phyloP scores from a whole-genome alignment of 305 asterid species.

The Galium porrigens region DNA sequence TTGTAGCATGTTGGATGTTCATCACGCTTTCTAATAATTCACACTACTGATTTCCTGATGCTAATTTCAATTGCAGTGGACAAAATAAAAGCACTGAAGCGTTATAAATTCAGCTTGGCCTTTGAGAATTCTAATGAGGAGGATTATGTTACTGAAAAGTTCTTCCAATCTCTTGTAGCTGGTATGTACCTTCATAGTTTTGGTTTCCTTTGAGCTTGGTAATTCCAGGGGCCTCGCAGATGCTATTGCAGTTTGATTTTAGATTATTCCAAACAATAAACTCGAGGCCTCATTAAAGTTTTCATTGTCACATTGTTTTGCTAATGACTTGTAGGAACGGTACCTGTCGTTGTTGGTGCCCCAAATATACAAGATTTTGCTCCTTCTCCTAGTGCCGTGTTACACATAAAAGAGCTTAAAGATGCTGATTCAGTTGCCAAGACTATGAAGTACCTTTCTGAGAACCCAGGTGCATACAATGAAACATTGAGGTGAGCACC shows the following conservation, averaged over 20 bases:
- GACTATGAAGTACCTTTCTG: constrained; percentile 64
- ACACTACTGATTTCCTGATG: not conserved
- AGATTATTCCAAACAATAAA: not conserved
- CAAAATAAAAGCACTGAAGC: constrained; percentile 64
- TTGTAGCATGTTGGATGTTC: not conserved
- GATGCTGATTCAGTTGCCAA: constrained; percentile 61
- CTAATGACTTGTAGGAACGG: constrained; percentile 41
- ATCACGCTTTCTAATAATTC: not conserved
- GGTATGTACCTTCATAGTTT: constrained; percentile 33
- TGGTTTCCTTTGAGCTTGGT: not conserved
- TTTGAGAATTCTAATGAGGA: constrained; percentile 94
- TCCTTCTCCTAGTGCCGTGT: constrained; percentile 51
- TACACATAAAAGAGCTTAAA: constrained; percentile 59
- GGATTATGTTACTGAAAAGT: constrained; percentile 93
- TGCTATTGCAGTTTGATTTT: not conserved
- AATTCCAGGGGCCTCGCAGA: not conserved
- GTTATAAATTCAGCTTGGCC: constrained; percentile 83
- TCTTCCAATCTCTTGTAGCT: constrained; percentile 90
- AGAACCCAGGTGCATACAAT: constrained; percentile 56
- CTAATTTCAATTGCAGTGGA: constrained; percentile 50
- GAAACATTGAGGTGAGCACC: constrained; percentile 55
- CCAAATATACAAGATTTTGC: constrained; percentile 87
- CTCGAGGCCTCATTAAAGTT: not conserved
- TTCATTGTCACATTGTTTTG: constrained; percentile 10
- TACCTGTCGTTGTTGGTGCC: constrained; percentile 89